These are phyloP conservation scores for Microdochium paspali DNA, from an alignment of 2,329 filamentous ascomycete genomes.

Conservation along the genomic window DNA sequence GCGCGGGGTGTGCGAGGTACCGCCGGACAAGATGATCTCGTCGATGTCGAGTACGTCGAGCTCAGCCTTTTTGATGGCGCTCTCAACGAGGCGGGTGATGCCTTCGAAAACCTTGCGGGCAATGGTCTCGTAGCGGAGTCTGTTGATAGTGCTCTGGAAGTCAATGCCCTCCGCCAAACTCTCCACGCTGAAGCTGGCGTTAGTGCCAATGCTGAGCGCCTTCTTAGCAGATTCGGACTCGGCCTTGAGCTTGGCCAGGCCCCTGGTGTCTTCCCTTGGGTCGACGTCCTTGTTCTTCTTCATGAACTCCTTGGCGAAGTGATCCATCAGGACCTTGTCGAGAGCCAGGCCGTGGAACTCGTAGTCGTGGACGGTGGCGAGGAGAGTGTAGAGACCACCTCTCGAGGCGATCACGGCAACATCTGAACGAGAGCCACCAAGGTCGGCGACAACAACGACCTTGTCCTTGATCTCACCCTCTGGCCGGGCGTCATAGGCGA, in stretches of 20 bases:
- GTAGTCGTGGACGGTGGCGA: conserved; percentile 92
- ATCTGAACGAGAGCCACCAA: conserved; percentile 88
- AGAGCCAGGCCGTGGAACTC: conserved; percentile 80
- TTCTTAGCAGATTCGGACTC: conserved; percentile 91
- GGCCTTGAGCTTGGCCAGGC: conserved; percentile 83
- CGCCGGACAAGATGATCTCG: conserved; percentile 88
- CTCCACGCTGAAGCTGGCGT: conserved; percentile 89
- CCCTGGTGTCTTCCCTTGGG: conserved; percentile 70
- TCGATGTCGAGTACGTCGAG: conserved; percentile 89
- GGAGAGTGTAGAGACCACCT: conserved; percentile 91
- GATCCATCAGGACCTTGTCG: conserved; percentile 85
- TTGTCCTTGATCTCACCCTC: conserved; percentile 73
- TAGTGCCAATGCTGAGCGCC: conserved; percentile 77
- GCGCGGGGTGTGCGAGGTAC: conserved; percentile 87
- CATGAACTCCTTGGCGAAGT: conserved; percentile 97
- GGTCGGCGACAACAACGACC: conserved; percentile 80
- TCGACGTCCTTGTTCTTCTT: conserved; percentile 87
- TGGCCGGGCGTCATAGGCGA: conserved; percentile 84
- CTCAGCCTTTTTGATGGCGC: conserved; percentile 82
- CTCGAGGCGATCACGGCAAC: conserved; percentile 83
- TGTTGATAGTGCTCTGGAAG: conserved; percentile 86
- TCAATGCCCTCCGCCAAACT: conserved; percentile 82
- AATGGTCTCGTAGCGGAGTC: conserved; percentile 85
- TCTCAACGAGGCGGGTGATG: conserved; percentile 77
- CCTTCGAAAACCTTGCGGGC: conserved; percentile 78